Conservation (phyloP, 1,284 basidiomycete genomes). For the Phellinidium pouzarii region DNA sequence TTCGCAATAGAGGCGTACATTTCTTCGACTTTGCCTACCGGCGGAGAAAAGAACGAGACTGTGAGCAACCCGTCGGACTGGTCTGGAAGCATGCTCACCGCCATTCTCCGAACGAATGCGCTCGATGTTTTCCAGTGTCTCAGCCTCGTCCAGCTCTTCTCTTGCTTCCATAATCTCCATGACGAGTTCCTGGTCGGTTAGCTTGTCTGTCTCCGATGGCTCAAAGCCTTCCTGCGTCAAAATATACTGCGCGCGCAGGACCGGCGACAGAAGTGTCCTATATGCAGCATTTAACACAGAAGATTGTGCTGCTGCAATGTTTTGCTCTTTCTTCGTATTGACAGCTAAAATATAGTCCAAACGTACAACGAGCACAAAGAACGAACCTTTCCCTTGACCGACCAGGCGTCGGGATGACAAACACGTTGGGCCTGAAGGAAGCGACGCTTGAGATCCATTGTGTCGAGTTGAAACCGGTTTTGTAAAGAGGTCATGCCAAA, state of each 20-base stretch:
- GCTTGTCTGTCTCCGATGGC: conserved; percentile 67
- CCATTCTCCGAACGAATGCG: conserved; percentile 50
- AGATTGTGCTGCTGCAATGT: conserved; percentile 59
- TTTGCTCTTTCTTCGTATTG: conserved; percentile 44
- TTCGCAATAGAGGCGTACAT: conserved; percentile 42
- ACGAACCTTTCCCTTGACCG: conserved; percentile 51
- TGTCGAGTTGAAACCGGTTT: conserved; percentile 62
- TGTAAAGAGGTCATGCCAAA: conserved; percentile 51
- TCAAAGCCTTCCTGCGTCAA: conserved; percentile 55
- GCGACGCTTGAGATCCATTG: conserved; percentile 44
- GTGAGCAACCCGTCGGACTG: no score
- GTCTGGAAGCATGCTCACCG: conserved; percentile 47
- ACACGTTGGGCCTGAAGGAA: conserved; percentile 67
- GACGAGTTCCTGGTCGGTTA: conserved; percentile 70
- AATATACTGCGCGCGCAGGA: conserved; percentile 66
- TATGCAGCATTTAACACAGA: conserved; percentile 74
- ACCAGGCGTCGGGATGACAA: conserved; percentile 79
- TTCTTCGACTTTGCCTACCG: conserved; percentile 52
- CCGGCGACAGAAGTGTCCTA: conserved; percentile 56
- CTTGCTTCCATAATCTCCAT: conserved; percentile 77
- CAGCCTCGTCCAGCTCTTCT: conserved; percentile 71
- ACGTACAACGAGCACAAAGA: not conserved
- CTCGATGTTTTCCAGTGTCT: conserved; percentile 43
- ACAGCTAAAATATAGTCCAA: not conserved
- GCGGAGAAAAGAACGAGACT: conserved; percentile 11